Evolutionary conservation across 768 basidiomycete species (phyloP).

Genomic region (Auriculariales sp.): DNA sequence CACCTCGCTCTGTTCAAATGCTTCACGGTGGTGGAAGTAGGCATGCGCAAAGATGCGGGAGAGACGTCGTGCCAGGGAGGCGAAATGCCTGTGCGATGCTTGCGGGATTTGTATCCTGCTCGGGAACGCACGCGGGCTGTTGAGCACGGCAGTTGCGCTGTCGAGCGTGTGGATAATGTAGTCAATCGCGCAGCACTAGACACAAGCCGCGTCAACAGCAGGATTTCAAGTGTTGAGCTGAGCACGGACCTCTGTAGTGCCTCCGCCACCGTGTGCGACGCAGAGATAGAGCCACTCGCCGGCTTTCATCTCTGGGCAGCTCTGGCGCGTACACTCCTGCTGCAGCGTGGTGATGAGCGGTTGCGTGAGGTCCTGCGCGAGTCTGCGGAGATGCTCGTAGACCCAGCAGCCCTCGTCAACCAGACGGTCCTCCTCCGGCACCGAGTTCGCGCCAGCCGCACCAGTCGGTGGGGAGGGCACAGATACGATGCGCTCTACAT

Average conservation of each 20-base stretch:
- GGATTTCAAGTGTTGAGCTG: background rate
- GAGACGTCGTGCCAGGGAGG: conserved; percentile 77
- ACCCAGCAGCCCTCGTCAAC: conserved; percentile 83
- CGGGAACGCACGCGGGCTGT: conserved; percentile 83
- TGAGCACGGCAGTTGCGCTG: conserved; percentile 81
- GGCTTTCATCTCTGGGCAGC: conserved; percentile 98
- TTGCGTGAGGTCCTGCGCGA: conserved; percentile 77
- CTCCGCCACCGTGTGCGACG: conserved; percentile 84
- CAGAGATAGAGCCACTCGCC: conserved; percentile 96
- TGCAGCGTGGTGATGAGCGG: conserved; percentile 76
- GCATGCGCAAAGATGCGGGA: conserved; percentile 95
- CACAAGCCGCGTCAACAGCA: background rate
- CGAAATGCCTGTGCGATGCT: conserved; percentile 76
- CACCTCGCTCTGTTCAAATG: conserved; percentile 71
- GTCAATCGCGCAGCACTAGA: conserved; percentile 97
- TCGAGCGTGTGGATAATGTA: conserved; percentile 90
- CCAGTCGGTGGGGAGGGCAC: conserved; percentile 62
- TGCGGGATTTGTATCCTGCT: conserved; percentile 65
- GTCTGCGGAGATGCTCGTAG: conserved; percentile 58
- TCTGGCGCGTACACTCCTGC: conserved; percentile 69
- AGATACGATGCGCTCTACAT: conserved; percentile 68
- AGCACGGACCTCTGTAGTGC: conserved; percentile 61
- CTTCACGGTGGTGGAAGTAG: conserved; percentile 87
- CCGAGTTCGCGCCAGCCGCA: no score
- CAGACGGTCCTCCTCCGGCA: conserved; percentile 8